Percentiles rank a stretch among this genome's conserved stretches.
These are phyloP conservation scores for Entomortierella parvispora DNA, from an alignment of 192 early-diverging fungal genomes.

Conservation along the genomic window DNA sequence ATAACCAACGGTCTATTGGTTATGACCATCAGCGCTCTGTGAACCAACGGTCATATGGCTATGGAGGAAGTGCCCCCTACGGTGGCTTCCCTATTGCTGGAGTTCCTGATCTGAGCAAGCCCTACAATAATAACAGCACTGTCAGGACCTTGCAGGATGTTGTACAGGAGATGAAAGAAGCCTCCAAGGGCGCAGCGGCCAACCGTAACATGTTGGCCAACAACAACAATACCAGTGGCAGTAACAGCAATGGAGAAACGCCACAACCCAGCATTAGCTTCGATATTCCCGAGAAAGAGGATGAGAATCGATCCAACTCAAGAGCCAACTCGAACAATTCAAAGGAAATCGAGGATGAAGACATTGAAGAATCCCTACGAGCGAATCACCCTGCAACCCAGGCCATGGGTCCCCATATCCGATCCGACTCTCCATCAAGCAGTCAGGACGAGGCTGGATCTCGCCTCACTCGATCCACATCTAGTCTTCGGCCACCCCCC, in stretches of 20 bases:
- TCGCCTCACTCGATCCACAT: slow-evolving; percentile 2
- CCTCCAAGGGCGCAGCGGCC: slow-evolving; percentile 30
- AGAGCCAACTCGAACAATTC: not conserved
- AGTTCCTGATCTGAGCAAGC: slow-evolving; percentile 35
- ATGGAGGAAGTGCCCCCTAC: slow-evolving; percentile 30
- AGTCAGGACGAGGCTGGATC: not conserved
- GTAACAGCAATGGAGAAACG: slow-evolving; percentile 4
- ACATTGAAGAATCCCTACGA: slow-evolving; percentile 22
- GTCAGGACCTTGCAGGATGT: slow-evolving; percentile 52
- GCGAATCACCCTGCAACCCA: slow-evolving; percentile 26
- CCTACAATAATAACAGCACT: slow-evolving; percentile 9
- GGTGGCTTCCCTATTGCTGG: slow-evolving; percentile 46
- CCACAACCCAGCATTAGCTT: slow-evolving; percentile 22
- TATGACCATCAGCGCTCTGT: slow-evolving; percentile 41
- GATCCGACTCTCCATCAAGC: not conserved
- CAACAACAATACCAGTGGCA: slow-evolving; percentile 8
- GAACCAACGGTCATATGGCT: slow-evolving; percentile 42
- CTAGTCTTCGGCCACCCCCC: slow-evolving; percentile 3
- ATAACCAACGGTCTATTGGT: slow-evolving; percentile 39
- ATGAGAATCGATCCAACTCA: not conserved
- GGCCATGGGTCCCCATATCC: not conserved
- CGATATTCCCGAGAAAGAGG: slow-evolving; percentile 4
- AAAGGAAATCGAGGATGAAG: slow-evolving; percentile 5
- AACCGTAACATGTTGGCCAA: slow-evolving; percentile 19
- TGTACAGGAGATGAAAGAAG: slow-evolving; percentile 49